Evolutionary conservation across 441 rosid genomes (phyloP), one percentile per base, ranked within the genome.

Genomic region (Breynia disticha): DNA sequence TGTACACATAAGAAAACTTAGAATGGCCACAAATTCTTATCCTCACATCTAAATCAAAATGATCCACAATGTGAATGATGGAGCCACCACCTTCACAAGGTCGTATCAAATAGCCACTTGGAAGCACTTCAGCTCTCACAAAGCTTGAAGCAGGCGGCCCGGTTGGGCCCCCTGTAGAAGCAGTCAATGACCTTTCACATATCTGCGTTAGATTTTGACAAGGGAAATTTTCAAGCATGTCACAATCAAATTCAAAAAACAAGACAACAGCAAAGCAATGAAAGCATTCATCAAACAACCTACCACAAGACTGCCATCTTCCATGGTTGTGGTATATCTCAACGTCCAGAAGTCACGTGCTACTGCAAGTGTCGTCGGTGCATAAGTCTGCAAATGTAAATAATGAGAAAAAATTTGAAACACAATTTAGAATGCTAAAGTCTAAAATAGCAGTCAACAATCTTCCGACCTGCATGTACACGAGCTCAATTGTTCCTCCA

Each of bases 301-400:
- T 55, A 86, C 97, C 77, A 82, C 98, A 7, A 84, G 80, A 78
- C 96, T 88, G 55, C 95, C 96, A 76, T 93, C 90, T 67, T 93
- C 98, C 62, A 93, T 57, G 55, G 87, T 82, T 48, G 86, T 79
- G 20, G 83, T 84, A 61, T 88, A 91, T 79, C 98, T 84, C 49
- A 93, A 70, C 1, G 90, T 84, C 98, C 98, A 93, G 58, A 88
- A 93, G 78, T 93, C 97, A n/a, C 98, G 89, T 54, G 95, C 98
- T 48, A 90, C 79, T 21, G 98, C 97, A 63, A 88, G 60, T 14
- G 96, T 88, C 10, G 98, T 93, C 0, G 93, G 97, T 39, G 97
- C 95, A 68, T 82, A 93, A 60, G 84, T 76, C 97, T 88, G 75
- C 65, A 18, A 42, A 56, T 50, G 18, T 19, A n/a, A 5, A 35